These are phyloP conservation scores for Verticillium dahliae DNA, from an alignment of 2,329 filamentous ascomycete genomes.

Conservation along the genomic window DNA sequence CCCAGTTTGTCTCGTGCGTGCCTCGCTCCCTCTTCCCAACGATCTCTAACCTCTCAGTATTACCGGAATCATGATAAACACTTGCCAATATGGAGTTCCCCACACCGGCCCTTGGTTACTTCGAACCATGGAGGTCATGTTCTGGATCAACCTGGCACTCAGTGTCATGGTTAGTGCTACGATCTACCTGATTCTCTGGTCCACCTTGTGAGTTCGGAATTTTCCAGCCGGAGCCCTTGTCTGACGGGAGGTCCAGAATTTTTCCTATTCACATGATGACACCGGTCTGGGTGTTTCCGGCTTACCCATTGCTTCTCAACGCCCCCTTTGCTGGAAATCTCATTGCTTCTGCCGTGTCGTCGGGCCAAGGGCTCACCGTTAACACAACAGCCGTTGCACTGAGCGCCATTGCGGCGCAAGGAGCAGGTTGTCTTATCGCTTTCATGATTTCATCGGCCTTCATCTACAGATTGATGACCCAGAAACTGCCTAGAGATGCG, in stretches of 20 bases:
- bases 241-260: constrained; percentile 22
- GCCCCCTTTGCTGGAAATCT: constrained; percentile 64
- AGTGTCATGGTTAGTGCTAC: constrained; percentile 62
- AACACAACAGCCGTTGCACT: constrained; percentile 40
- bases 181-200: constrained; percentile 70
- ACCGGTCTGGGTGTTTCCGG: constrained; percentile 81
- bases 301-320: constrained; percentile 72
- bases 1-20: constrained; percentile 36
- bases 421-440: constrained; percentile 48
- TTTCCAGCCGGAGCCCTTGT: no score
- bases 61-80: constrained; percentile 71
- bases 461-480: constrained; percentile 81
- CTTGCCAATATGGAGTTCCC: constrained; percentile 68
- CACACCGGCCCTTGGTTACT: constrained; percentile 56
- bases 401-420: constrained; percentile 43
- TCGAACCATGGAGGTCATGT: constrained; percentile 55
- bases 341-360: constrained; percentile 31
- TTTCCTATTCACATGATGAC: constrained; percentile 77
- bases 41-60: constrained; percentile 40
- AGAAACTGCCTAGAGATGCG: constrained; percentile 71
- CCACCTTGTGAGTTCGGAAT: constrained; percentile 37
- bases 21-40: constrained; percentile 21
- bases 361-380: constrained; percentile 19
- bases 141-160: constrained; percentile 66
- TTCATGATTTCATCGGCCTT: constrained; percentile 82